phyloP scores from a whole-genome alignment of 2,329 filamentous ascomycete genomes.

The Davidsoniella neocaledoniae region DNA sequence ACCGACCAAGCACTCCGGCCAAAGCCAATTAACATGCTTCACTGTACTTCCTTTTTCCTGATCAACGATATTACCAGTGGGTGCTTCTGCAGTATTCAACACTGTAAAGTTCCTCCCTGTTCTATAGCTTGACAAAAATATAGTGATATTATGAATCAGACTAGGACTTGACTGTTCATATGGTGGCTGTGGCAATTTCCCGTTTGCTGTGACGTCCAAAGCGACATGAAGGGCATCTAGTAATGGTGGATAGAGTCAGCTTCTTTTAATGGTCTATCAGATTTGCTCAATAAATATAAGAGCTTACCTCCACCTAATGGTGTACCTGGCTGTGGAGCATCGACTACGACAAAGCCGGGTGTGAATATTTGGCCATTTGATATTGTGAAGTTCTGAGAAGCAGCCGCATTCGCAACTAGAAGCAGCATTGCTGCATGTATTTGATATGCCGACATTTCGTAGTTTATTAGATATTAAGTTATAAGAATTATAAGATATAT shows the following conservation, averaged over 20 bases:
- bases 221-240: constrained; percentile 43
- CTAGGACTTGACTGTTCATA: constrained; percentile 36
- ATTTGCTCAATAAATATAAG: not conserved
- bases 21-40: constrained; percentile 57
- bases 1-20: constrained; percentile 52
- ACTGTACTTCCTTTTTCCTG: constrained; percentile 52
- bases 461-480: not conserved
- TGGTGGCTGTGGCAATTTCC: constrained; percentile 34
- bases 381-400: constrained; percentile 34
- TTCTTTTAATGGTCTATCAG: not conserved
- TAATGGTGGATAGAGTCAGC: constrained; percentile 13
- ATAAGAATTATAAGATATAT: too few relatives aligned
- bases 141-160: constrained; percentile 44
- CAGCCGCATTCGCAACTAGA: constrained; percentile 17
- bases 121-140: constrained; percentile 49
- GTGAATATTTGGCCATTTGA: constrained; percentile 52
- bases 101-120: constrained; percentile 51
- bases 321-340: constrained; percentile 48
- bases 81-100: constrained; percentile 42
- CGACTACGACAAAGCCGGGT: constrained; percentile 48
- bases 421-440: constrained; percentile 11
- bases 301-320: constrained; percentile 44
- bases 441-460: not conserved
- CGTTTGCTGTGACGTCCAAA: constrained; percentile 49
- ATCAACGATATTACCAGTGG: constrained; percentile 43